Evolutionary conservation across 352 stramenopile genomes (phyloP), one percentile per base, ranked within the genome.

Genomic region (Ophiocytium majus): DNA sequence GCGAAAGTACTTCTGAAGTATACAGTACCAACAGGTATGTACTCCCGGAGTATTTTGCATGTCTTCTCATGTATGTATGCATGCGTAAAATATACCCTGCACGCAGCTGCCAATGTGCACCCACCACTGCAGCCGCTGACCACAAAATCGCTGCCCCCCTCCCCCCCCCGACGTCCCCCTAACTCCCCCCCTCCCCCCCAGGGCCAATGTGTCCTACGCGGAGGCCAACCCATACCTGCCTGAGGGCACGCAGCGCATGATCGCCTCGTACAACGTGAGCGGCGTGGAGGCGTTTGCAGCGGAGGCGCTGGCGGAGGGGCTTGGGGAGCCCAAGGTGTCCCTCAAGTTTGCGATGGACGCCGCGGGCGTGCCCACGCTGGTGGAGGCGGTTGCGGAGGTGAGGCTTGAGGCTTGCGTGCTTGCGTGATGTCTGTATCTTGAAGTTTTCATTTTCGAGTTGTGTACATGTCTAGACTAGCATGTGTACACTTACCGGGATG

Each of bases 171-270:
- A 79, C 14, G 17, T 43, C 80, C n/a, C n/a, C n/a, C n/a, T n/a
- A 79, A 83, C 64, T 83, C 19, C 0, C 10, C 84, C 81, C 75
- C 63, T 32, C 23, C 10, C 34, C 79, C 32, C 9, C 32, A 81
- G 19, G 19, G 36, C 82, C n/a, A 89, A 89, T 32, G 81, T 89
- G 0, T 87, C 79, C 10, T 89, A 89, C 81, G 85, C 85, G 17
- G 57, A 64, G 23, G 35, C 57, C 17, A 87, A 82, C 81, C 78
- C 75, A 17, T 84, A 85, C 36, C 81, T 89, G 43, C 85, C 85
- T 5, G 66, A 76, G 49, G 85, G 85, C 5, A 89, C 85, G 35
- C 85, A 89, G 79, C 31, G 17, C 31, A 86, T 89, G 80, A 89
- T 89, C 79, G 80, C 63, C 33, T 84, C 71, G 1, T 89, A 87